Evolutionary conservation across 495 filamentous ascomycete species (phyloP).

Genomic region (Annulohypoxylon moriforme): DNA sequence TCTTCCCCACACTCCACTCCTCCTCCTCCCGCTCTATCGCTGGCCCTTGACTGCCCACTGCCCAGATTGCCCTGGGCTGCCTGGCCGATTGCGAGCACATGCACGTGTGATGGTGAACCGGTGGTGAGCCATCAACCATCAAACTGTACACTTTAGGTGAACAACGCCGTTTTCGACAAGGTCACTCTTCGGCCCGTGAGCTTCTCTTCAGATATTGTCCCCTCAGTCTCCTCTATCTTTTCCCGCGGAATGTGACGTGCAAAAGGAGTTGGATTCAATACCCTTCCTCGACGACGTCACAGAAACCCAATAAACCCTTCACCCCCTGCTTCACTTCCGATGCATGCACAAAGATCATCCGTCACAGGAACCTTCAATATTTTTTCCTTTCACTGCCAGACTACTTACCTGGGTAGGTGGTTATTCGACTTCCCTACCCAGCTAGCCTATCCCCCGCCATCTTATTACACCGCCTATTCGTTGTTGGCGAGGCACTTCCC

Average conservation of each 20-base stretch:
- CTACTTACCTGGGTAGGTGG: background rate
- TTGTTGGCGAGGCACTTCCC: background rate
- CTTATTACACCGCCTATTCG: conserved; percentile 10
- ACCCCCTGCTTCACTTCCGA: background rate
- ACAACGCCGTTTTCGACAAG: background rate
- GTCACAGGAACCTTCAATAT: conserved; percentile 13
- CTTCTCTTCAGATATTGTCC: background rate
- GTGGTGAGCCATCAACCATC: background rate
- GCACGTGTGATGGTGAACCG: conserved; percentile 14
- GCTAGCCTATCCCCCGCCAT: background rate
- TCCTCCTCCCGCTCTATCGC: conserved; percentile 4
- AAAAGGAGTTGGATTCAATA: background rate
- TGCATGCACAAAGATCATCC: background rate
- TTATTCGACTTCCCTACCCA: background rate
- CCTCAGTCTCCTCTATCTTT: background rate
- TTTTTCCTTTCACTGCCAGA: background rate
- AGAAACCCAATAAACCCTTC: conserved; percentile 14
- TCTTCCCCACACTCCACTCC: conserved; percentile 37
- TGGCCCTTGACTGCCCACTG: too few species aligned
- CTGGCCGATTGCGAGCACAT: background rate
- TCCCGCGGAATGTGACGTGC: background rate
- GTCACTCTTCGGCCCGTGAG: background rate
- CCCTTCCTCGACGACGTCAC: conserved; percentile 10
- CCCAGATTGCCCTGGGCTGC: too few species aligned
- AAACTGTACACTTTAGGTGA: background rate